Conservation (phyloP, 2,329 filamentous ascomycete species). For the Diplodia mutila region DNA sequence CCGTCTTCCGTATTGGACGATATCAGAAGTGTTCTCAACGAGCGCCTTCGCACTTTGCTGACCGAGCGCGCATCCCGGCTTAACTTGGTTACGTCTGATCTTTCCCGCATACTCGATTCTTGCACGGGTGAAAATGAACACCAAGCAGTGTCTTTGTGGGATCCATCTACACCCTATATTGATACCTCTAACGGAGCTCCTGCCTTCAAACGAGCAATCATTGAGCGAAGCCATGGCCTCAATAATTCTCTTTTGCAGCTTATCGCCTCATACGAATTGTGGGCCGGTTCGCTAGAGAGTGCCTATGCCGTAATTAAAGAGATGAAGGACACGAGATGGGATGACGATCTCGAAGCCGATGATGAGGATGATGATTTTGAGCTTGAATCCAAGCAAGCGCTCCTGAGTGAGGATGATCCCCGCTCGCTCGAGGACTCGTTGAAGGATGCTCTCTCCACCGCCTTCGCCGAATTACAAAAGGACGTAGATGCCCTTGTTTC, state of each 20-base stretch:
- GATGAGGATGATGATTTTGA: constrained; percentile 72
- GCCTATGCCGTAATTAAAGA: constrained; percentile 66
- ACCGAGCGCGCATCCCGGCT: constrained; percentile 67
- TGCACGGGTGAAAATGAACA: constrained; percentile 56
- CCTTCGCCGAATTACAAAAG: constrained; percentile 63
- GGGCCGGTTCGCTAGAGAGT: constrained; percentile 74
- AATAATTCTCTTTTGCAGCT: constrained; percentile 67
- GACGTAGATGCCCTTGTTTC: constrained; percentile 38
- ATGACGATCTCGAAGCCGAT: constrained; percentile 74
- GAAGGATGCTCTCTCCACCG: constrained; percentile 58
- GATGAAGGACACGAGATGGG: constrained; percentile 72
- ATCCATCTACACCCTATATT: constrained; percentile 63
- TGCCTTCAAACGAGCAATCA: constrained; percentile 69
- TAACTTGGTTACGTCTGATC: constrained; percentile 65
- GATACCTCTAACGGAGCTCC: constrained; percentile 68
- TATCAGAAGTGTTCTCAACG: constrained; percentile 70
- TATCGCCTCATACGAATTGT: constrained; percentile 68
- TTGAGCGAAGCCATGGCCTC: constrained; percentile 72
- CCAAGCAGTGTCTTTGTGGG: constrained; percentile 67
- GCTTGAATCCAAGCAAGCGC: constrained; percentile 66
- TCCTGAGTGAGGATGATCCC: constrained; percentile 75
- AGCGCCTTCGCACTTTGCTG: constrained; percentile 66
- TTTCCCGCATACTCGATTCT: constrained; percentile 63
- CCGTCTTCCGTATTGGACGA: constrained; percentile 69
- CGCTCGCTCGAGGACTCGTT: constrained; percentile 64